Conservation (phyloP, 129 eudicot genomes). For the Apium graveolens region DNA sequence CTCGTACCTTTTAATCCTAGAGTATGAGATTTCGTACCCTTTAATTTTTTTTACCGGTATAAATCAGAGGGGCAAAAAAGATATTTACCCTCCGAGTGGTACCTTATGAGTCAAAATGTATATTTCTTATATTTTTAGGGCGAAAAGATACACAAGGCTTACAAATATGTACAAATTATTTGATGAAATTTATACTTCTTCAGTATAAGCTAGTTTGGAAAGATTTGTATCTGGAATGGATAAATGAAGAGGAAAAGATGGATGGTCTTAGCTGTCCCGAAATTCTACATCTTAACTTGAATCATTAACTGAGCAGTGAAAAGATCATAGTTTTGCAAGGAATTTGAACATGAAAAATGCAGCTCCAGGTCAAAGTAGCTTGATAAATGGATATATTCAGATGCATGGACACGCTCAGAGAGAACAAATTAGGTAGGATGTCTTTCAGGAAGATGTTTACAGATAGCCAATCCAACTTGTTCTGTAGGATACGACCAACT, state of each 20-base stretch:
- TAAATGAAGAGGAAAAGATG: constrained; percentile 81
- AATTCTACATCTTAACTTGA: constrained; percentile 33
- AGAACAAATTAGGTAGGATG: constrained; percentile 9
- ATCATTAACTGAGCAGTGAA: constrained; percentile 5
- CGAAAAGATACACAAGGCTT: no score
- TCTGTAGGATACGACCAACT: constrained; percentile 13
- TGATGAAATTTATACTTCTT: no score
- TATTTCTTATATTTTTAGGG: no score
- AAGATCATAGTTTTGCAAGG: constrained; percentile 42
- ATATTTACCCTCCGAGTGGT: no score
- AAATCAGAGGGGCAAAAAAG: no score
- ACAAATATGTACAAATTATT: no score
- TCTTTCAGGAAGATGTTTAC: constrained; percentile 18
- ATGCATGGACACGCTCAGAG: constrained; percentile 18
- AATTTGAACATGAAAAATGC: constrained; percentile 26
- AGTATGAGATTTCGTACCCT: no score
- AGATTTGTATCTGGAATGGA: constrained; percentile 87
- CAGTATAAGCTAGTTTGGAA: no score
- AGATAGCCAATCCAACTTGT: constrained; percentile 15
- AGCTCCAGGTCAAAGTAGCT: constrained; percentile 17
- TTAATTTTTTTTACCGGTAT: no score
- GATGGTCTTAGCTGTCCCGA: constrained; percentile 66
- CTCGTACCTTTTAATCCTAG: no score
- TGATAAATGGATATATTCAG: constrained; percentile 19
- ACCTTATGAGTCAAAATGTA: no score